phyloP scores from a whole-genome alignment of 768 basidiomycete species.

The Phanerochaete carnosa region DNA sequence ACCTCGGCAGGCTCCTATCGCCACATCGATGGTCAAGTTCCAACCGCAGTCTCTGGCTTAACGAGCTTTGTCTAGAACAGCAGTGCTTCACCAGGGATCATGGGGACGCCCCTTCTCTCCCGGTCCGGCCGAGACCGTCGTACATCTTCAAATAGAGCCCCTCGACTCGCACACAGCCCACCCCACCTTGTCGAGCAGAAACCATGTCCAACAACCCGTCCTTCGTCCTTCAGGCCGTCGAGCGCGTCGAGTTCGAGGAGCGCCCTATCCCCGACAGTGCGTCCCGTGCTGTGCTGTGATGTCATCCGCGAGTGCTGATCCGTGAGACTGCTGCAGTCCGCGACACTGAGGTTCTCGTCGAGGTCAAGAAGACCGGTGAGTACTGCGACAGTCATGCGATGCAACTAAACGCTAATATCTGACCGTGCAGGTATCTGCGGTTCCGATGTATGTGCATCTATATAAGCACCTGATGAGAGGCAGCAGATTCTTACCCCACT shows the following conservation, averaged over 20 bases:
- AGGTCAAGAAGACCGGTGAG: slow-evolving; percentile 89
- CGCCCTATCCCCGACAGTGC: slow-evolving; percentile 72
- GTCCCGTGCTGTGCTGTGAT: slow-evolving; percentile 17
- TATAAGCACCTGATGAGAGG: slow-evolving; percentile 11
- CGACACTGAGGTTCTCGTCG: slow-evolving; percentile 77
- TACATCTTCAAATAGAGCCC: slow-evolving; percentile 5
- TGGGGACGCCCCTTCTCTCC: background rate
- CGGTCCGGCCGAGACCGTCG: slow-evolving; percentile 6
- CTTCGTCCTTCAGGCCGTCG: slow-evolving; percentile 69
- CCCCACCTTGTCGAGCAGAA: background rate
- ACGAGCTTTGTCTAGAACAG: slow-evolving; percentile 5
- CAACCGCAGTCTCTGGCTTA: slow-evolving; percentile 7
- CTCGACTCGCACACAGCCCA: slow-evolving; percentile 5
- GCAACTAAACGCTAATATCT: slow-evolving; percentile 2
- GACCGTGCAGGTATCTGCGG: slow-evolving; percentile 74
- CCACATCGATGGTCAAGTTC: slow-evolving; percentile 7
- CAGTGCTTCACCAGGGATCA: slow-evolving; percentile 7
- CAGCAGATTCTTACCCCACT: slow-evolving; percentile 3
- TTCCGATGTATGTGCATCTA: slow-evolving; percentile 59
- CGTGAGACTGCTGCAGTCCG: slow-evolving; percentile 42
- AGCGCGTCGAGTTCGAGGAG: slow-evolving; percentile 69
- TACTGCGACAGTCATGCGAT: slow-evolving; percentile 2
- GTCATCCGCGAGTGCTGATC: background rate
- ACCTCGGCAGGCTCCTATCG: slow-evolving; percentile 11
- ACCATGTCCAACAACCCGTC: slow-evolving; percentile 74